Conservation (phyloP, 495 filamentous ascomycete species). For the Cladorrhinum samala region DNA sequence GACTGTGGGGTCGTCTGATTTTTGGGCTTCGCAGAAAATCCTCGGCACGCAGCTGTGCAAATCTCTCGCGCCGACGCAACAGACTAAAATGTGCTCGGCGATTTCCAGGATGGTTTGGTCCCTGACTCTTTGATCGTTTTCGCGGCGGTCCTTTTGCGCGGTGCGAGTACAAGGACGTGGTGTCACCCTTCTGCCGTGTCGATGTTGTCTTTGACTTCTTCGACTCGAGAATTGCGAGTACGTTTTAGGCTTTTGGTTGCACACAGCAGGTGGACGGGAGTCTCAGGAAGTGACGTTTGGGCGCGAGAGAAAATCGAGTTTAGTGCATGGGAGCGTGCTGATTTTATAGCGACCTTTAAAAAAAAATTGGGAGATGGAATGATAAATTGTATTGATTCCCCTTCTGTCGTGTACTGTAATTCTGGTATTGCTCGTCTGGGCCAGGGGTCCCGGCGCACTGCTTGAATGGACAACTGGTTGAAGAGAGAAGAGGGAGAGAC, state of each 20-base stretch:
- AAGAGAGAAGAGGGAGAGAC: background rate
- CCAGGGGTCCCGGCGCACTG: background rate
- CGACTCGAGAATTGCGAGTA: background rate
- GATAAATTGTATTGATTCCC: conserved; percentile 16
- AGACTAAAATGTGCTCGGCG: no score
- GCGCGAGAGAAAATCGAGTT: conserved; percentile 28
- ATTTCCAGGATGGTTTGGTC: no score
- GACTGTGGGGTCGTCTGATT: no score
- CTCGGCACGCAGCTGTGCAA: no score
- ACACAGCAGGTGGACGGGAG: background rate
- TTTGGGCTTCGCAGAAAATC: no score
- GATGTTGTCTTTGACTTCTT: no score
- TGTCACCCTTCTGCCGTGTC: no score
- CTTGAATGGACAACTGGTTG: background rate
- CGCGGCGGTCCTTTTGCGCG: no score
- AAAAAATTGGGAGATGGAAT: conserved; percentile 14
- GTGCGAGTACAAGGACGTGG: no score
- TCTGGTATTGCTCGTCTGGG: background rate
- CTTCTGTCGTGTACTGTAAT: no score
- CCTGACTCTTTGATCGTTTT: no score
- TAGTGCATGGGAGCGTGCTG: conserved; percentile 24
- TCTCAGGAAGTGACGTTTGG: background rate
- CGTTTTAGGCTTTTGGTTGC: background rate
- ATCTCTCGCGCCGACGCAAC: no score
- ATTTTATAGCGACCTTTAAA: conserved; percentile 28